Evolutionary conservation across 2,329 filamentous ascomycete genomes (phyloP).

Genomic region (Trichoderma lentiforme): DNA sequence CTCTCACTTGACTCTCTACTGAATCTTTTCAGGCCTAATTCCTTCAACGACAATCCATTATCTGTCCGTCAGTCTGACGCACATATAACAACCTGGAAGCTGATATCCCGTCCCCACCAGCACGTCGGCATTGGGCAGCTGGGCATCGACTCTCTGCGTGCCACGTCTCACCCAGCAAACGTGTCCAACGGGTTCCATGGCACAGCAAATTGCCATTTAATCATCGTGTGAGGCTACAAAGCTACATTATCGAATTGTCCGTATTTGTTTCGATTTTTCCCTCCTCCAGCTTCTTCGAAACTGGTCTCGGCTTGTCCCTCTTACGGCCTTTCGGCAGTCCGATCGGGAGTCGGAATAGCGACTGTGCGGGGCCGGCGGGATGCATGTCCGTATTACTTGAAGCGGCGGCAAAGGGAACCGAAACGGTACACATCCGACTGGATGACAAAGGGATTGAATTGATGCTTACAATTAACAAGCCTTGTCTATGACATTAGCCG

Average conservation of each 20-base stretch:
- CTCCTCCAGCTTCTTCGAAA: not conserved
- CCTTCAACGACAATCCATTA: not conserved
- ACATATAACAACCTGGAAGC: not conserved
- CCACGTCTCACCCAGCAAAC: not conserved
- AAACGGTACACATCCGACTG: not conserved
- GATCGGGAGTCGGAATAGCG: not conserved
- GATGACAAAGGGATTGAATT: not conserved
- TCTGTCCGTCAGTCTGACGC: not conserved
- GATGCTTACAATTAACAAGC: not conserved
- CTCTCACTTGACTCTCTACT: not conserved
- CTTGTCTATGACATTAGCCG: not conserved
- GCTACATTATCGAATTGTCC: not conserved
- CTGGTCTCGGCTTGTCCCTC: not conserved
- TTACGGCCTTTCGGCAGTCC: not conserved
- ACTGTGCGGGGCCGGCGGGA: not conserved
- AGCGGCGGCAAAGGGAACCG: not conserved
- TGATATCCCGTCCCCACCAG: constrained; percentile 3
- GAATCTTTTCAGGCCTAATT: not conserved
- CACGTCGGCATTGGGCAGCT: constrained; percentile 12
- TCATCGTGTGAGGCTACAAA: not conserved
- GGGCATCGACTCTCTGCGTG: constrained; percentile 12
- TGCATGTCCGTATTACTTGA: not conserved
- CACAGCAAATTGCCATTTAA: not conserved
- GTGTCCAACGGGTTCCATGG: not conserved
- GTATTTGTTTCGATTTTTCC: not conserved